Base-by-base conservation (phyloP, 2,329 filamentous ascomycete genomes). In the Fusarium concolor region DNA sequence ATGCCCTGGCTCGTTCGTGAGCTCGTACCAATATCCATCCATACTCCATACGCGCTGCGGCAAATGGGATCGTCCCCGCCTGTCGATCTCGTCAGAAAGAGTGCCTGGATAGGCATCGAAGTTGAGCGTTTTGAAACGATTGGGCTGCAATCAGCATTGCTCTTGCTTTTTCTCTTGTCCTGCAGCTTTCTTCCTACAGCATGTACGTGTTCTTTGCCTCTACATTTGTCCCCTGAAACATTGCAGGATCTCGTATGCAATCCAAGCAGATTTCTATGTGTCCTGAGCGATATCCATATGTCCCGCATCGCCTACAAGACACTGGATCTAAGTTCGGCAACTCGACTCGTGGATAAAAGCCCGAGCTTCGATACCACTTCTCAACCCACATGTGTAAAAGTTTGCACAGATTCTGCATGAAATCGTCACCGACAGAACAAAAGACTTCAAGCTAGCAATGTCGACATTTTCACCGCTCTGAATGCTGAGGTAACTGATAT, bases 341-440 rank as follows among this genome's bases (percentile, higher is more conserved):
- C 45, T 26, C 31, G 20, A 31, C 45, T 26, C 31, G 20, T 31
- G 58, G 38, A 18, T 51, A 26, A 26, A 26, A 26, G 26, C 26
- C 26, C 26, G 26, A 26, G 26, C 26, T 26, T 26, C 9, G 26
- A 26, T 26, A 26, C 26, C 26, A n/a, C 38, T 29, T 57, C 33
- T 45, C 57, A 63, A 38, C 18, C 61, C 59, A 64, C 61, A 24
- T 35, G 15, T 10, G 37, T 37, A 46, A 33, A 56, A 58, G 22
- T 45, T 45, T 63, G 58, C 60, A 63, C 38, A 14, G 31, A 26
- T 49, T 45, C 33, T 14, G 26, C 12, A 33, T 15, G 12, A 33
- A 29, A 44, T 62, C 35, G 59, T 62, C 70, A 72, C 64, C 79
- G 78, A 61, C 77, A 79, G 60, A 80, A n/a, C n/a, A 26, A 24